Evolutionary conservation across 2,329 filamentous ascomycete genomes (phyloP), one percentile per base, ranked within the genome.

Genomic region (Ceratocystis colombiana): DNA sequence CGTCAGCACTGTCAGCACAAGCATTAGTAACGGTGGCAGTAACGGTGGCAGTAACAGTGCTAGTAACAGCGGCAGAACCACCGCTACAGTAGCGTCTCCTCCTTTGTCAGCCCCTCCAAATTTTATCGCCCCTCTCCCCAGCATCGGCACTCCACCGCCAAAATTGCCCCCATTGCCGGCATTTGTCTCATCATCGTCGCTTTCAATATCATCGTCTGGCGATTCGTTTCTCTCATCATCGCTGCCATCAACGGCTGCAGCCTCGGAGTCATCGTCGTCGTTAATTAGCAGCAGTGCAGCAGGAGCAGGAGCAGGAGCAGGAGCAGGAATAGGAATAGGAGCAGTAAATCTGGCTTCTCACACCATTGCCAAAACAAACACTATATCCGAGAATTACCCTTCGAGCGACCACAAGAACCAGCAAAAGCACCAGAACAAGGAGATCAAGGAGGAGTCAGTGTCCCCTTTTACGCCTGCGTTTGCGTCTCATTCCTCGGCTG

Each of bases 111-210:
- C 53, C 12, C 2, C 64, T 17, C 15, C 8, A 65, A 61, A 41
- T 53, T 41, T 44, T 53, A 53, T 30, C 48, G 46, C 59, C 20
- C 59, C 45, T 45, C 65, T 61, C 17, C n/a, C 59, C 46, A 61
- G 65, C 33, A 66, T 50, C 65, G 30, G 33, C 33, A 15, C 20
- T n/a, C 64, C 64, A 55, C 41, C 64, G 64, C 64, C 64, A 45
- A 17, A 61, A 28, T 5, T 61, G 44, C 53, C 64, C 53, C 53
- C 64, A 48, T 65, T 65, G 44, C 64, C 64, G 41, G 41, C 50
- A 6, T 59, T 61, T 45, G 30, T 50, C 17, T 22, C 25, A 30
- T 64, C 62, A 45, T 64, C 62, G 2, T 25, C 62, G 25, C 6
- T 44, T 46, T 62, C 61, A 22, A 22, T 25, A 22, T 15, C 62